These are phyloP conservation scores for Picea glauca DNA, from an alignment of 75 land plant genomes.

Conservation along the genomic window DNA sequence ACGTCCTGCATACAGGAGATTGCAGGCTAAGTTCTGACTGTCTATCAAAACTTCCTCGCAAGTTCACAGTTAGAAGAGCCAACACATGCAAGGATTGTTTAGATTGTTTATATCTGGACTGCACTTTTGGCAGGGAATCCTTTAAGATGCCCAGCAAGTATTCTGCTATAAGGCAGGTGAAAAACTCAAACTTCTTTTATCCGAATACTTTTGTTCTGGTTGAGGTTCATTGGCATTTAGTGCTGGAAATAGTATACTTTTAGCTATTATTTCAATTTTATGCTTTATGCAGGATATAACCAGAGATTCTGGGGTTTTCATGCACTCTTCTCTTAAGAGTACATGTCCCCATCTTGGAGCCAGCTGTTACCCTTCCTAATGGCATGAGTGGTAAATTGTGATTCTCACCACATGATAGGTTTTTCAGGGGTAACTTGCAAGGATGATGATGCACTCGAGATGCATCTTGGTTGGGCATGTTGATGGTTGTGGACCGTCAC, in stretches of 20 bases:
- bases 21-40: slow-evolving; percentile 77
- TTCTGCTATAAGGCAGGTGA: slow-evolving; percentile 68
- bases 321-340: no score
- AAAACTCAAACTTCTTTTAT: background rate
- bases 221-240: background rate
- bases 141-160: slow-evolving; percentile 58
- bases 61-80: slow-evolving; percentile 37
- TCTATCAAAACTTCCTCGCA: slow-evolving; percentile 49
- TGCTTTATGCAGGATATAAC: background rate
- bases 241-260: background rate
- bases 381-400: no score
- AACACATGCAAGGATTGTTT: slow-evolving; percentile 25
- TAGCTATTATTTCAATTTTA: background rate
- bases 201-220: slow-evolving; percentile 2
- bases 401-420: no score
- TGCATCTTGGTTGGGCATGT: no score
- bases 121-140: slow-evolving; percentile 66
- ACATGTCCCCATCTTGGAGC: no score
- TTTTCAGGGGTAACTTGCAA: no score
- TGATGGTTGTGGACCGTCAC: no score
- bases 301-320: no score
- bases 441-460: no score
- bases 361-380: no score
- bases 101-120: slow-evolving; percentile 78
- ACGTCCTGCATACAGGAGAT: slow-evolving; percentile 85